Conservation (phyloP, 2,329 filamentous ascomycete species). For the Huntiella decipiens region DNA sequence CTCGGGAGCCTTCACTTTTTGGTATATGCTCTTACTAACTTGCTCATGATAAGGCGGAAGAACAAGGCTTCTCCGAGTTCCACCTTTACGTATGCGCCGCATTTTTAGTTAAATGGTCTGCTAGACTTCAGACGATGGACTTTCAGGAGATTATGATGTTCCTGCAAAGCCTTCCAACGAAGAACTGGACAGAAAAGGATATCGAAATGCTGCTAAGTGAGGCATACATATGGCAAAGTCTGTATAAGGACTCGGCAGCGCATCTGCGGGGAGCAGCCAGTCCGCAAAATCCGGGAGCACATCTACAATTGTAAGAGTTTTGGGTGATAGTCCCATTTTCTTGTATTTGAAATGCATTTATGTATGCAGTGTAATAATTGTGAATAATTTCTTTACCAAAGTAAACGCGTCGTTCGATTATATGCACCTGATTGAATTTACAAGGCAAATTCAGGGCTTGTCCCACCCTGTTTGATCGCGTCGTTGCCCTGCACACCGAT, state of each 20-base stretch:
- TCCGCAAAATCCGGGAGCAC: slow-evolving; percentile 22
- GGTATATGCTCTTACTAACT: background rate
- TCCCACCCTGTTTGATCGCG: background rate
- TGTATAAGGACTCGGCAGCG: slow-evolving; percentile 86
- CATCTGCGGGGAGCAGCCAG: slow-evolving; percentile 46
- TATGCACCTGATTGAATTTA: no score
- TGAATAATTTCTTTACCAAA: background rate
- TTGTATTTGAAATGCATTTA: no score
- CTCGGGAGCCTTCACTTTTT: background rate
- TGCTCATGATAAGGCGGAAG: slow-evolving; percentile 52
- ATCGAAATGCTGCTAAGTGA: slow-evolving; percentile 90
- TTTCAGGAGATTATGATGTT: slow-evolving; percentile 99
- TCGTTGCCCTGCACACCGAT: background rate
- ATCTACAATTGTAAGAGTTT: slow-evolving; percentile 19
- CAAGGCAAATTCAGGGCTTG: background rate
- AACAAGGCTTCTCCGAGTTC: slow-evolving; percentile 95
- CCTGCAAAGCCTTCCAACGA: slow-evolving; percentile 79
- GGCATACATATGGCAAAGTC: slow-evolving; percentile 95
- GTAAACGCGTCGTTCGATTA: no score
- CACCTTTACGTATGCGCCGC: slow-evolving; percentile 96
- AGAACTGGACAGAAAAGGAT: slow-evolving; percentile 92
- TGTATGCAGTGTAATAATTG: background rate
- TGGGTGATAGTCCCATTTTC: background rate
- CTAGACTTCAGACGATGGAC: slow-evolving; percentile 89
- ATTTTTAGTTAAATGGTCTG: slow-evolving; percentile 95